Conservation (phyloP, 139 green algal species). For the Picochlorum sp. region DNA sequence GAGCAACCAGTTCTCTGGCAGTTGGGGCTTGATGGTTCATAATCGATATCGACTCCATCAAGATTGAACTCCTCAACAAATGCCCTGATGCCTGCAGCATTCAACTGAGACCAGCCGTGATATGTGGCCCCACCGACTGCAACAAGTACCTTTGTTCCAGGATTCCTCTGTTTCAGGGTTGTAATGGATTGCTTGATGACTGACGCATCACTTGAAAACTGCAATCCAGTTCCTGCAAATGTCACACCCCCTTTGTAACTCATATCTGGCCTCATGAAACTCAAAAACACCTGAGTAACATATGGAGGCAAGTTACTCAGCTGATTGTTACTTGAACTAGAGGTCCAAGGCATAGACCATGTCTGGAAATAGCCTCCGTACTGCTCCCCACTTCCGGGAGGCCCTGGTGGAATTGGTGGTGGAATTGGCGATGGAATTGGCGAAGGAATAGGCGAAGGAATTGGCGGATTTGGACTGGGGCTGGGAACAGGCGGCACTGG, state of each 20-base stretch:
- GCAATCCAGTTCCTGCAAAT: conserved; percentile 4
- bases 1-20: neutral
- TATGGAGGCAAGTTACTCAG: conserved; percentile 33
- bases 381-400: neutral
- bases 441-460: too few relatives aligned
- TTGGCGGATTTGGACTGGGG: too few relatives aligned
- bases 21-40: neutral
- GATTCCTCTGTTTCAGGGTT: neutral
- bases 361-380: conserved; percentile 32
- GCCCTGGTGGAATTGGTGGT: too few relatives aligned
- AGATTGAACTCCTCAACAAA: conserved; percentile 10
- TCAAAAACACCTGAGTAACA: conserved; percentile 19
- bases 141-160: neutral
- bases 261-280: conserved; percentile 5
- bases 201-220: neutral
- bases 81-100: neutral
- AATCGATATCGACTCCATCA: conserved; percentile 11
- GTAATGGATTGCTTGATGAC: conserved; percentile 9
- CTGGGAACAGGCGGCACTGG: too few relatives aligned
- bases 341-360: conserved; percentile 21
- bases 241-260: conserved; percentile 1
- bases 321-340: neutral
- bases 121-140: conserved; percentile 9
- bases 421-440: too few relatives aligned
- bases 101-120: conserved; percentile 8